phyloP scores from a whole-genome alignment of 2,329 filamentous ascomycete species.

The Grosmannia clavigera region DNA sequence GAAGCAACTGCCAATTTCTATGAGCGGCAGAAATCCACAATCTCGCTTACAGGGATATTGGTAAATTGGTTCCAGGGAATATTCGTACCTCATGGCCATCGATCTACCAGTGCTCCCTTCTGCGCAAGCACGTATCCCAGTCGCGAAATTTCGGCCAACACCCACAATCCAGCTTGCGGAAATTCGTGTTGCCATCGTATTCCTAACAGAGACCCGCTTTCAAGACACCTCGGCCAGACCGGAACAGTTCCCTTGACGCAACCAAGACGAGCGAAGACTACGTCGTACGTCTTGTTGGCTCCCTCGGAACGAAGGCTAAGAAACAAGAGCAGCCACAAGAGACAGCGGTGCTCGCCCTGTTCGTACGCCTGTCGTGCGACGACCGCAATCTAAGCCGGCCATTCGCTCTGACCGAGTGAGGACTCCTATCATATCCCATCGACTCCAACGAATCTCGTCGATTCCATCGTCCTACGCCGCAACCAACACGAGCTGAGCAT shows the following conservation, averaged over 20 bases:
- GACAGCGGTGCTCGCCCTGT: background rate
- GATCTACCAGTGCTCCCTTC: background rate
- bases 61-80: background rate
- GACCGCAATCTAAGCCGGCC: background rate
- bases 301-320: background rate
- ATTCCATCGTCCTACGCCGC: background rate
- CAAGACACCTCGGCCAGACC: background rate
- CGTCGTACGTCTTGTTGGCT: background rate
- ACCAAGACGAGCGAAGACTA: background rate
- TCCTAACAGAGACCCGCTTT: constrained; percentile 1
- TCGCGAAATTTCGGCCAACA: constrained; percentile 5
- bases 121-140: background rate
- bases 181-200: constrained; percentile 1
- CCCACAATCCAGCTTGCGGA: constrained; percentile 2
- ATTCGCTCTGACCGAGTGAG: background rate
- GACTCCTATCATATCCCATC: background rate
- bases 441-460: background rate
- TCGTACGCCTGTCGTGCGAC: background rate
- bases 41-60: background rate
- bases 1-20: background rate
- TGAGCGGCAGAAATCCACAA: background rate
- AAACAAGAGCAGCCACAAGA: background rate
- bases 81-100: background rate
- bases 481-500: background rate
- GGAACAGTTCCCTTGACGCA: background rate